Base-by-base conservation (phyloP, 331 rosid genomes). In the Phaseolus coccineus region DNA sequence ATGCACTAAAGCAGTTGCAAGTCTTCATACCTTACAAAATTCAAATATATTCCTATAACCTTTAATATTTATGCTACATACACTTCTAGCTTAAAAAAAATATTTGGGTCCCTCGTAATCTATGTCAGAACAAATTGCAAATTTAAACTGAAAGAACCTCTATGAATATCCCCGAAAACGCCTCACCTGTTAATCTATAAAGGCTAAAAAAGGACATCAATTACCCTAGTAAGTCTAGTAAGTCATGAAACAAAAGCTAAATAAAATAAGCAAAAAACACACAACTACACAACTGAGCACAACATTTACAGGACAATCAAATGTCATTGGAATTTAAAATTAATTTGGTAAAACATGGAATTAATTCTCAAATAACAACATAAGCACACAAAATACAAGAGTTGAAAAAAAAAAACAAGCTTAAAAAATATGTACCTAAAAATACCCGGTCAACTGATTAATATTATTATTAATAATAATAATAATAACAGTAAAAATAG, bases 11-110 rank as follows among this genome's bases (percentile, higher is more conserved):
- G 31, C n/a, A 53, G 52, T 19, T 53, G 30, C 52, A 35, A 53
- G 52, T 72, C 64, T 16, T 59, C 47, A 35, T 7, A 50, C 75
- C 59, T 70, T 27, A 31, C 9, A 70, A 48, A 7, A 70, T 14
- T 30, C 28, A 48, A 50, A 50, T 28, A 28, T 15, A 70, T 8
- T 8, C 37, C 42, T 4, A 39, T 39, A 14, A 40, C 39, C 16
- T 46, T 5, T 15, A 2, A 31, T 31, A 35, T 5, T 31, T 39
- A 42, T 15, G 59, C 4, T 19, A 19, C 1, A 1, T 28, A 22
- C 1, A 55, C 15, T 55, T 55, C 30, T 55, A 24, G 28, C 39
- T 59, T 58, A 25, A 39, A 63, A 28, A 4, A 77, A 16, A 8
- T 16, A 37, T 55, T 56, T 27, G 59, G 37, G 11, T 56, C 65